Conservation (phyloP, 495 filamentous ascomycete genomes). For the Trichocladium uniseriatum region DNA sequence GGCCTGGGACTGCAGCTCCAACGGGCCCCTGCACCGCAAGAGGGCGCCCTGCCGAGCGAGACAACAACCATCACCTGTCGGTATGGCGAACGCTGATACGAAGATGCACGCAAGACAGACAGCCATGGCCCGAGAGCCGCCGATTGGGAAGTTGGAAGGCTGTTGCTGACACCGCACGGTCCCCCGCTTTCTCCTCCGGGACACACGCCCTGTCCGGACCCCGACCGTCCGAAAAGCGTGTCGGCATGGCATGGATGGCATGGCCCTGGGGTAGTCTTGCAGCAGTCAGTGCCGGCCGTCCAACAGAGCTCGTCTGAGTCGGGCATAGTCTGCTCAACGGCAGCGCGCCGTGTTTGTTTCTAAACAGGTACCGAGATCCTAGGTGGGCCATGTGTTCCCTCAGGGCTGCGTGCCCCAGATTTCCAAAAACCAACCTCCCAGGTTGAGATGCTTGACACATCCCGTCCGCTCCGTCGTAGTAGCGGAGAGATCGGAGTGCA, state of each 20-base stretch:
- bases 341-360: background rate
- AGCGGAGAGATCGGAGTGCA: too few relatives aligned
- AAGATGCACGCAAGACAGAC: background rate
- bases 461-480: too few relatives aligned
- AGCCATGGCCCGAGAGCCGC: too few relatives aligned
- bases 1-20: conserved; percentile 11
- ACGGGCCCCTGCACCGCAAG: conserved; percentile 14
- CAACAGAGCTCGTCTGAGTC: background rate
- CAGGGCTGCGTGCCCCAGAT: background rate
- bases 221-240: background rate
- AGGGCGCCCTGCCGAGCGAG: background rate
- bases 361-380: conserved; percentile 2
- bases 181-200: background rate
- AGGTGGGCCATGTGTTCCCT: background rate
- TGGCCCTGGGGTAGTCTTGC: too few relatives aligned
- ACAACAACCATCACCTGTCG: background rate
- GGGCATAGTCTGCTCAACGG: background rate
- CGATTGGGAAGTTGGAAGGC: background rate
- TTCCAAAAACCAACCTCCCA: background rate
- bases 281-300: background rate
- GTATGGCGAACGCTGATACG: background rate
- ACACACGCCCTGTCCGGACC: background rate
- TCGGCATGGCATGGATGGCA: background rate
- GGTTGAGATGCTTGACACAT: too few relatives aligned
- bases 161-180: background rate